Evolutionary conservation across 1,139 yeast species (phyloP).

Genomic region (Blastobotrys indianensis): DNA sequence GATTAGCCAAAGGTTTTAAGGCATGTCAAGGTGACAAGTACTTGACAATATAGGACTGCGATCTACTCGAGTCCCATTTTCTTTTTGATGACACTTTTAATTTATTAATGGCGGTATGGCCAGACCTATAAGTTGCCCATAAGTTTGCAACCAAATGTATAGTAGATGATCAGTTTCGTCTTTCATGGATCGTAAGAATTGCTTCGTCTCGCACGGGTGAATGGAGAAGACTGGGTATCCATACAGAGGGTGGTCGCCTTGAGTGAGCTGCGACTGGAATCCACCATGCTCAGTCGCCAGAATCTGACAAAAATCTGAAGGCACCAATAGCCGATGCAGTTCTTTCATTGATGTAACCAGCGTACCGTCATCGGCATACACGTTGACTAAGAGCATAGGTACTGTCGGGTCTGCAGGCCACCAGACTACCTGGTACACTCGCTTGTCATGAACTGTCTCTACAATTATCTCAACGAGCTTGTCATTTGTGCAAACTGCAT

Average conservation of each 20-base stretch:
- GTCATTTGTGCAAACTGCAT: neutral
- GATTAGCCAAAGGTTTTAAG: neutral
- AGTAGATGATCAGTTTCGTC: slow-evolving; percentile 6
- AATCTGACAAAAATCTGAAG: slow-evolving; percentile 9
- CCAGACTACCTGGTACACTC: slow-evolving; percentile 22
- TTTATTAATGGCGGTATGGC: neutral
- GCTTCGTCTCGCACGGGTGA: slow-evolving; percentile 37
- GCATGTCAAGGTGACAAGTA: no score
- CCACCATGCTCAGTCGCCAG: slow-evolving; percentile 2
- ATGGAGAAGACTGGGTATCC: slow-evolving; percentile 32
- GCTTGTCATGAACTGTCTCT: neutral
- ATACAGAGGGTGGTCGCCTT: slow-evolving; percentile 33
- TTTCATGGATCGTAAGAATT: slow-evolving; percentile 15
- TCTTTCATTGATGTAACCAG: slow-evolving; percentile 19
- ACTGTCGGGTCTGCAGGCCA: slow-evolving; percentile 30
- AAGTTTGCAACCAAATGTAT: slow-evolving; percentile 26
- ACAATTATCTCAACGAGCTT: neutral
- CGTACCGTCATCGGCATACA: slow-evolving; percentile 17
- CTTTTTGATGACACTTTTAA: slow-evolving; percentile 2
- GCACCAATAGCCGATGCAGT: slow-evolving; percentile 17
- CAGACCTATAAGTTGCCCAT: slow-evolving; percentile 22
- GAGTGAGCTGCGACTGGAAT: slow-evolving; percentile 21
- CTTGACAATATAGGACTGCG: slow-evolving; percentile 24
- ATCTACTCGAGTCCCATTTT: slow-evolving; percentile 17
- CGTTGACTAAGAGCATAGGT: slow-evolving; percentile 31